Base-by-base conservation (phyloP, 345 rosid genomes). In the Gossypium thurberi region DNA sequence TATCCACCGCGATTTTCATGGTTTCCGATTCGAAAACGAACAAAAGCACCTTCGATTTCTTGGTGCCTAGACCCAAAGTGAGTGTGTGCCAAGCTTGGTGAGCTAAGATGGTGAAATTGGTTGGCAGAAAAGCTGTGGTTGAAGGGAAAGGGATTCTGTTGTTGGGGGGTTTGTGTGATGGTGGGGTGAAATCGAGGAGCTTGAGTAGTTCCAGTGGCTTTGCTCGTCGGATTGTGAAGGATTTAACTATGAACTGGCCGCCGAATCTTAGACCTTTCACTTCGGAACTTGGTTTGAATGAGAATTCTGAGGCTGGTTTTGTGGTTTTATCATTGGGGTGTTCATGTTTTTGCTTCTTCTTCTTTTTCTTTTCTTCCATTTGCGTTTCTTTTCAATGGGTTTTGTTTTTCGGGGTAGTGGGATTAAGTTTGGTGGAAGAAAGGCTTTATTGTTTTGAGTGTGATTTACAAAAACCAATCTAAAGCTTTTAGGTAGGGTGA, bases 61-160 rank as follows among this genome's bases (percentile, higher is more conserved):
- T 92, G 10, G 99, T 92, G 7, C 99, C 98, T 0, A 95, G 84
- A 2, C 99, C 99, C 17, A 95, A 90, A 3, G 98, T 92, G 0
- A 95, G 79, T 17, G 99, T 95, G 55, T 95, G 98, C 99, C 97
- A 95, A 6, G 99, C 99, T 59, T 88, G 98, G 82, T 95, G 98
- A 2, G 99, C 97, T 25, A 95, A 76, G 83, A 92, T 89, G 0
- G 97, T 92, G 96, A 95, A 95, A 80, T 91, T 92, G 9, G 98
- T 95, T 0, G 99, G 98, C 56, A 95, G 65, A 76, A 85, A 95
- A 43, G 94, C 96, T 12, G 97, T 81, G 4, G 97, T 88, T 2
- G 99, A 88, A 23, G 94, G 86, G 74, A 92, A 88, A 5, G 90
- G 87, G 10, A 78, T 79, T 0, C 80, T 83, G 57, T 70, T 73